Evolutionary conservation across 73 alveolate species (phyloP).

Genomic region (Paramecium octaurelia): DNA sequence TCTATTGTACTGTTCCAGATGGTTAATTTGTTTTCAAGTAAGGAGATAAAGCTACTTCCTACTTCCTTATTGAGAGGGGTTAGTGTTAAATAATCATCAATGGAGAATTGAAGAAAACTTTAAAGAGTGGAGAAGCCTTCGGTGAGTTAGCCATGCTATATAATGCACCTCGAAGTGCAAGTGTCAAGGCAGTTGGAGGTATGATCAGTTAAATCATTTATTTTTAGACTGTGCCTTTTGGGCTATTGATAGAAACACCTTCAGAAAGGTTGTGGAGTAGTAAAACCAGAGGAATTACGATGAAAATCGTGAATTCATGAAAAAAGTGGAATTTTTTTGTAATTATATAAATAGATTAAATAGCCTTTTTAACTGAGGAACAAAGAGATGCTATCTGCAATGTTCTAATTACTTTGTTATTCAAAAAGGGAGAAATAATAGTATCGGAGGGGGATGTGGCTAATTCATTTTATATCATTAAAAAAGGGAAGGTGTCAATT

Average conservation of each 20-base stretch:
- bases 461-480: slow-evolving; percentile 55
- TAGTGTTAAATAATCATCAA: slow-evolving; percentile 32
- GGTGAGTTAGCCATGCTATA: slow-evolving; percentile 87
- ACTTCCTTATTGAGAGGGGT: slow-evolving; percentile 59
- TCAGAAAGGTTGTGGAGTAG: slow-evolving; percentile 55
- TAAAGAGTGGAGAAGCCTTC: slow-evolving; percentile 75
- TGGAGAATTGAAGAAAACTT: slow-evolving; percentile 37
- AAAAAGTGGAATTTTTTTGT: slow-evolving; percentile 57
- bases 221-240: slow-evolving; percentile 59
- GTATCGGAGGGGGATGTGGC: slow-evolving; percentile 58
- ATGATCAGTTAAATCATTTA: background rate
- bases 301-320: slow-evolving; percentile 52
- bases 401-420: slow-evolving; percentile 33
- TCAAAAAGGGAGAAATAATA: slow-evolving; percentile 51
- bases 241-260: slow-evolving; percentile 66
- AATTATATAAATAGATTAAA: background rate
- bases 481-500: slow-evolving; percentile 63
- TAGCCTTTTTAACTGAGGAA: slow-evolving; percentile 45
- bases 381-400: slow-evolving; percentile 51
- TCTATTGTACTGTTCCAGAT: slow-evolving; percentile 54
- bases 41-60: slow-evolving; percentile 57
- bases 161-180: slow-evolving; percentile 81
- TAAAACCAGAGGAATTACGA: slow-evolving; percentile 30
- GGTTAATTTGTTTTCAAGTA: slow-evolving; percentile 58
- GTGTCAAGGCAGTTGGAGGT: slow-evolving; percentile 65